phyloP scores from a whole-genome alignment of 2,329 filamentous ascomycete species.

The Diaporthe caulivora region DNA sequence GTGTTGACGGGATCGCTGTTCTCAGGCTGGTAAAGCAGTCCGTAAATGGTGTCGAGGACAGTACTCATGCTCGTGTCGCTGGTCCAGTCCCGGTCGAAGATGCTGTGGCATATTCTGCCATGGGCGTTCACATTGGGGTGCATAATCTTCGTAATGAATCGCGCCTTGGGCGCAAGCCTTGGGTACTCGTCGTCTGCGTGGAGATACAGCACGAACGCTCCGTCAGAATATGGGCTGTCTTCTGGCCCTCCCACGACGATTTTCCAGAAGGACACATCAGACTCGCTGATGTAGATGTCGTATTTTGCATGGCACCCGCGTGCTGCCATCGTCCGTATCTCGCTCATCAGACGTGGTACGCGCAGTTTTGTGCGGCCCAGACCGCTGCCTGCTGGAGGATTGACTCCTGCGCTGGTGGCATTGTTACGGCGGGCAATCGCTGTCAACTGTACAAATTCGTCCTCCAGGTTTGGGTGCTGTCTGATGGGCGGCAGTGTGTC shows the following conservation, averaged over 20 bases:
- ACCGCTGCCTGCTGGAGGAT: not conserved
- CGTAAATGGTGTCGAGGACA: slow-evolving; percentile 41
- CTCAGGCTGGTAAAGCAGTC: slow-evolving; percentile 40
- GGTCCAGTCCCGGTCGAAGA: slow-evolving; percentile 42
- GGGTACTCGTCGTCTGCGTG: slow-evolving; percentile 84
- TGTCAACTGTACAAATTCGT: slow-evolving; percentile 18
- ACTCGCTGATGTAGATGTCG: slow-evolving; percentile 54
- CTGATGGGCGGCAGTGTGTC: slow-evolving; percentile 16
- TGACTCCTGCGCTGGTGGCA: not conserved
- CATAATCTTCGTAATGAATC: slow-evolving; percentile 83
- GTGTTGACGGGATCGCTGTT: slow-evolving; percentile 39
- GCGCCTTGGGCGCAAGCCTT: slow-evolving; percentile 82
- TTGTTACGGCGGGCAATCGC: not conserved
- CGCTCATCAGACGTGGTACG: slow-evolving; percentile 20
- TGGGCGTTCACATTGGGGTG: slow-evolving; percentile 84
- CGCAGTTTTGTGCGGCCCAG: not conserved
- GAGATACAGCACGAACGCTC: slow-evolving; percentile 80
- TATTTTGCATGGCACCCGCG: slow-evolving; percentile 17
- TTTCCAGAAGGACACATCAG: slow-evolving; percentile 55
- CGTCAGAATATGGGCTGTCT: slow-evolving; percentile 58
- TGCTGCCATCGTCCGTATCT: slow-evolving; percentile 12
- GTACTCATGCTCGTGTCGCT: slow-evolving; percentile 41
- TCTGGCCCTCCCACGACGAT: slow-evolving; percentile 50
- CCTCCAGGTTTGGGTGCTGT: slow-evolving; percentile 10
- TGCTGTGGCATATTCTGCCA: slow-evolving; percentile 75